A percentile compares a stretch with the other conserved stretches of the same genome.
These are phyloP conservation scores for Colletotrichum limetticola DNA, from an alignment of 2,329 filamentous ascomycete species.

Conservation along the genomic window DNA sequence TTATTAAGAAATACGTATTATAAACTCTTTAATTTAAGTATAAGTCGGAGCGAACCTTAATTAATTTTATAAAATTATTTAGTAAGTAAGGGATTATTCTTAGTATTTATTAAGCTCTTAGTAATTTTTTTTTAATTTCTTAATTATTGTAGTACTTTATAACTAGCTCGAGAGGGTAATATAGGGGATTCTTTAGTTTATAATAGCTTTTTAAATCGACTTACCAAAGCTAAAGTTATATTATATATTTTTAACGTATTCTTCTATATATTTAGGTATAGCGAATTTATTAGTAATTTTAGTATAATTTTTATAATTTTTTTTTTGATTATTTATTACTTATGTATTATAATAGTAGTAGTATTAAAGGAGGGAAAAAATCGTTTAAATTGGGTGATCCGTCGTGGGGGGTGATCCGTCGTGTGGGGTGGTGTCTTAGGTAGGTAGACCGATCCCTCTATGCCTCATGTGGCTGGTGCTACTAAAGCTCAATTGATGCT, in stretches of 20 bases:
- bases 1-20: not conserved
- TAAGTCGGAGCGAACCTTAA: not conserved
- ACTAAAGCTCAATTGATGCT: not conserved
- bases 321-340: no score
- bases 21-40: not conserved
- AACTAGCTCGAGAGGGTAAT: rapidly evolving
- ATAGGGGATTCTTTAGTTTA: no score
- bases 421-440: no score
- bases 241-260: no score
- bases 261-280: no score
- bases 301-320: not conserved
- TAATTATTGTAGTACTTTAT: rapidly evolving
- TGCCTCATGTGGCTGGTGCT: not conserved
- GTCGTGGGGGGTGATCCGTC: not conserved
- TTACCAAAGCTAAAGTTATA: no score
- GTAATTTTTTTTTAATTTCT: not conserved
- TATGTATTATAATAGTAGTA: no score
- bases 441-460: not conserved
- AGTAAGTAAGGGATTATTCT: not conserved
- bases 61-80: not conserved
- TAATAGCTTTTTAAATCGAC: no score
- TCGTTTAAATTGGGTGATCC: no score
- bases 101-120: slow-evolving; percentile 11
- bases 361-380: no score
- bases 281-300: no score